Evolutionary conservation across 2,329 filamentous ascomycete genomes (phyloP), one percentile per base, ranked within the genome.

Genomic region (Fusarium concolor): DNA sequence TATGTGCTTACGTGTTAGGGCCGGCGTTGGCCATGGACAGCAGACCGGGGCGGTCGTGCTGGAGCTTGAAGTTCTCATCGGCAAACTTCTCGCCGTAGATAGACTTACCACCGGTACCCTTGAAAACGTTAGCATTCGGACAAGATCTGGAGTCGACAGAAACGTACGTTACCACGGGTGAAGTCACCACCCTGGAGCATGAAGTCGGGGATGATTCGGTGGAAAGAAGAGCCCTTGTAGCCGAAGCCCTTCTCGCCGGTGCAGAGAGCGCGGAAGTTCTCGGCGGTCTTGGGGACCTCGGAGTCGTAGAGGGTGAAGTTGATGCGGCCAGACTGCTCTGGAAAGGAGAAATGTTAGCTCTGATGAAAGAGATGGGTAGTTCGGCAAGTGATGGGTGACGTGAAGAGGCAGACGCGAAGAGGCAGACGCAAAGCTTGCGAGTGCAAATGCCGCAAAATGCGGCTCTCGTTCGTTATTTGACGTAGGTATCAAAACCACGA

Each of bases 181-280:
- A 96, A 96, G 87, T 97, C 93, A 87, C 93, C 93, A 80, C 93
- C 94, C 88, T 97, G 94, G 76, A 97, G 90, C 94, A 97, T 97
- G 88, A 97, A 97, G 60, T 93, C 81, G 74, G 92, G 92, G 82
- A 97, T 97, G 82, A 97, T 90, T 76, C 94, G 93, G 88, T 97
- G 93, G 90, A 97, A 97, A 73, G 87, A 86, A 75, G 92, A 96
- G 78, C 88, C 89, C 80, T 87, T 82, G 87, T 96, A 97, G 75
- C 93, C 92, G 81, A 92, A 90, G 78, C 92, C 92, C 84, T 93
- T 89, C 85, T 92, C 87, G 74, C 86, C 86, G 69, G 90, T 93
- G 90, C 91, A 94, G 77, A 96, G 91, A 79, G 89, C 89, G 74
- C 87, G 88, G 89, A 96, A 96, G 89, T 96, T 96, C 81, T 87